Evolutionary conservation across 2,329 filamentous ascomycete species (phyloP), one percentile per base, ranked within the genome.

Genomic region (Penicillium hesseltinei): DNA sequence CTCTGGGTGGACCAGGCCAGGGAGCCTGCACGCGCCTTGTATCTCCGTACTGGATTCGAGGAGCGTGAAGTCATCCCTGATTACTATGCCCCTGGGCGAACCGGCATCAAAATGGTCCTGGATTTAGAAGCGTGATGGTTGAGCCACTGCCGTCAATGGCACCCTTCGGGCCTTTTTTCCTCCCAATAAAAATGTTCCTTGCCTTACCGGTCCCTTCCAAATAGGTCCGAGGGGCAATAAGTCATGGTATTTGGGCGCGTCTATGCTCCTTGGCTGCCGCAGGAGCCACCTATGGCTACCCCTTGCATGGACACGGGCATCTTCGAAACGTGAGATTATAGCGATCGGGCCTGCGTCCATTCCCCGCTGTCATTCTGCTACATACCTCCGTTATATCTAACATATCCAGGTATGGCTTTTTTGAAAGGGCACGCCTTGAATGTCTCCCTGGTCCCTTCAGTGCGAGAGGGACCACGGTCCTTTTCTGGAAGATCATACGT

Each of bases 1-100:
- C 66, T 82, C 51, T 82, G 81, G 81, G 81, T 82, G 44, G 80
- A 83, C 60, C 76, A 78, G 68, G 73, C 66, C 47, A 75, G 79
- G 61, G 64, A 71, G 36, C 71, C 75, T 57, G 80, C 81, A 7
- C 73, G 75, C 61, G 67, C 68, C 48, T 65, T 82, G 57, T 83
- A 83, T 69, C 55, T 62, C 25, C 71, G 73, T 8, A 74, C 69
- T 67, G 78, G 76, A 42, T 83, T 82, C 67, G 64, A 74, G 56
- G 74, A 80, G 69, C 68, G 72, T 25, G 77, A 81, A 60, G 69
- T 71, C 45, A 75, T 81, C 45, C 67, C 69, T 46, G 73, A 81
- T 66, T 83, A 83, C 68, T 83, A 83, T 65, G 77, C 77, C 29
- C 73, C 74, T 60, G 79, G 79, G 51, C 74, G 80, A 56, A 77